Evolutionary conservation across 768 basidiomycete genomes (phyloP).

Genomic region (Lactifluus echinatus): DNA sequence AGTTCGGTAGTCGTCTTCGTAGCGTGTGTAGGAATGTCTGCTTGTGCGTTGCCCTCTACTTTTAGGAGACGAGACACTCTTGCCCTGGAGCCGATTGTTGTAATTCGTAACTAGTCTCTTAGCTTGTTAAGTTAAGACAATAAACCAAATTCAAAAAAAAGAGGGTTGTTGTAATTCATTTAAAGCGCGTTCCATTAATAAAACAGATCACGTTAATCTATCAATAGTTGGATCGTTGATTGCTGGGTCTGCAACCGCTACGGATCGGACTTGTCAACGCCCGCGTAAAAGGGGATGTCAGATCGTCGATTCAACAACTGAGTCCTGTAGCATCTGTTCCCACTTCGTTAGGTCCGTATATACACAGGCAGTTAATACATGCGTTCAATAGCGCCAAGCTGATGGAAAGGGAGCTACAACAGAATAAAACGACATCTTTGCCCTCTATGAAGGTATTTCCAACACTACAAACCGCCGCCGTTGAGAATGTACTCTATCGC

Average conservation of each 20-base stretch:
- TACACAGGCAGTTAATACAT: slow-evolving; percentile 10
- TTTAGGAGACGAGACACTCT: too few relatives aligned
- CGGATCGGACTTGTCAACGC: neutral
- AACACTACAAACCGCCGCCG: slow-evolving; percentile 56
- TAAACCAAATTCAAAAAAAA: too few relatives aligned
- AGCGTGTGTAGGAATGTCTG: too few relatives aligned
- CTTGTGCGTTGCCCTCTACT: too few relatives aligned
- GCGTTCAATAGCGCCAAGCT: neutral
- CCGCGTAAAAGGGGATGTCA: too few relatives aligned
- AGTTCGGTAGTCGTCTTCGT: too few relatives aligned
- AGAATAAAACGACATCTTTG: neutral
- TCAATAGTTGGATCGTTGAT: neutral
- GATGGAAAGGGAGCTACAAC: neutral
- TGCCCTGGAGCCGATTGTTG: neutral
- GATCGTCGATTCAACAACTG: too few relatives aligned
- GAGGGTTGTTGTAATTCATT: too few relatives aligned
- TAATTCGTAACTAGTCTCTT: too few relatives aligned
- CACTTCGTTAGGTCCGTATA: neutral
- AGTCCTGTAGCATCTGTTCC: neutral
- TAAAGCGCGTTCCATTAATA: neutral
- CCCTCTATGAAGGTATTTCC: neutral
- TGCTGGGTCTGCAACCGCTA: neutral
- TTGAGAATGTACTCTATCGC: slow-evolving; percentile 89
- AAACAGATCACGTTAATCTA: too few relatives aligned
- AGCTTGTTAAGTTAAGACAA: too few relatives aligned